phyloP scores from a whole-genome alignment of 108 stramenopile genomes.

The Parmales sp. region DNA sequence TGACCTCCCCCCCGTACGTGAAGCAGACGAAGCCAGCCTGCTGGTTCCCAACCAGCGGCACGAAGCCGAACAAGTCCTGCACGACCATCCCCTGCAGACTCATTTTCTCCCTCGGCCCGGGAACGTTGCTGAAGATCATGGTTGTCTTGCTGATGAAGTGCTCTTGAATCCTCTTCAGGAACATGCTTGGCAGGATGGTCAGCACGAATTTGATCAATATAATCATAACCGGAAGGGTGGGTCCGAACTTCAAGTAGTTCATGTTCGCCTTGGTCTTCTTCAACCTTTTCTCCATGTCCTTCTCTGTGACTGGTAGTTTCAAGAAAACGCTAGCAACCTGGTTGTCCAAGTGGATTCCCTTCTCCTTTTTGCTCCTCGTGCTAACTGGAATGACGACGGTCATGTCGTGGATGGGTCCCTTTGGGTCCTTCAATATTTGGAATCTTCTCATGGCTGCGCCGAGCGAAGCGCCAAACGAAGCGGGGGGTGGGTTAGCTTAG shows the following conservation, averaged over 20 bases:
- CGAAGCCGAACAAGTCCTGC: neutral
- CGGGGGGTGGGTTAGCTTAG: no score
- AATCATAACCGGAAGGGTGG: neutral
- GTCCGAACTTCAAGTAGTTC: neutral
- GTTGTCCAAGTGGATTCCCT: neutral
- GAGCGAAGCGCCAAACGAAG: no score
- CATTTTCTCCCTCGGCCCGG: neutral
- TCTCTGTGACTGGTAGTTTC: neutral
- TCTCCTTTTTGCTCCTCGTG: neutral
- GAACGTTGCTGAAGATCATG: constrained; percentile 5
- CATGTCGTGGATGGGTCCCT: neutral
- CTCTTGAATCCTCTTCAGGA: neutral
- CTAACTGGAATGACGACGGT: neutral
- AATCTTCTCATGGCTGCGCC: no score
- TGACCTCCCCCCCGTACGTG: neutral
- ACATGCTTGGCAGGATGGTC: neutral
- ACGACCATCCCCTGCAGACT: neutral
- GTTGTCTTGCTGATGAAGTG: neutral
- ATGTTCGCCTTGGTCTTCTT: neutral
- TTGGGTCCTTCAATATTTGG: neutral
- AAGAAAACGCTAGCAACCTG: neutral
- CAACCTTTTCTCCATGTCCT: neutral
- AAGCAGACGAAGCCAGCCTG: constrained; percentile 10
- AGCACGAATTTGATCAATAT: neutral
- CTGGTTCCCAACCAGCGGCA: neutral